Percentiles rank a stretch among this genome's conserved stretches.
These are phyloP conservation scores for Quercus agrifolia DNA, from an alignment of 306 rosid genomes.

Conservation along the genomic window DNA sequence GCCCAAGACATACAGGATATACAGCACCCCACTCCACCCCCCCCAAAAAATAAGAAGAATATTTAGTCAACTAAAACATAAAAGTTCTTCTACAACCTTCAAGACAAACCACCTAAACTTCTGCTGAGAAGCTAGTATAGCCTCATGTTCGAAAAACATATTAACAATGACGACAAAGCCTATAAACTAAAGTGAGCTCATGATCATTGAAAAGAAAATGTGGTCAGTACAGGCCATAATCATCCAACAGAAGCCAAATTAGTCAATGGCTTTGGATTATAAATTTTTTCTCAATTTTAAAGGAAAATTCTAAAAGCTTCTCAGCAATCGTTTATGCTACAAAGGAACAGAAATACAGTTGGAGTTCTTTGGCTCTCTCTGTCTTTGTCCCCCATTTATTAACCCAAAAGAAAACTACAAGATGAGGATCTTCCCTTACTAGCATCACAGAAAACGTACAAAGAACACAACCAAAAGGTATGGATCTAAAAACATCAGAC, in stretches of 20 bases:
- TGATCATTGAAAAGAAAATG: neutral
- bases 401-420: neutral
- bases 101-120: neutral
- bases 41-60: neutral
- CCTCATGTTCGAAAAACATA: neutral
- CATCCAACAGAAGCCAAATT: neutral
- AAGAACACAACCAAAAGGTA: neutral
- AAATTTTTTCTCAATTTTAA: neutral
- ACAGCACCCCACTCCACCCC: too few species aligned
- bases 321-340: neutral
- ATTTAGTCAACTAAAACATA: neutral
- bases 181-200: neutral
- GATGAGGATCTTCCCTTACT: neutral
- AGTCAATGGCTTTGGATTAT: neutral
- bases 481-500: neutral
- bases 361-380: too few species aligned
- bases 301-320: neutral
- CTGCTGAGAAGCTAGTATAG: neutral
- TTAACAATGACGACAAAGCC: neutral
- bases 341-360: neutral
- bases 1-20: neutral
- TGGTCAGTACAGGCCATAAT: neutral
- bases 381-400: neutral
- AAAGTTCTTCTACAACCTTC: conserved; percentile 1
- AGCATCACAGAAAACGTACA: neutral